These are phyloP conservation scores for Pseudogymnoascus sp. DNA, from an alignment of 2,329 filamentous ascomycete genomes.

Conservation along the genomic window DNA sequence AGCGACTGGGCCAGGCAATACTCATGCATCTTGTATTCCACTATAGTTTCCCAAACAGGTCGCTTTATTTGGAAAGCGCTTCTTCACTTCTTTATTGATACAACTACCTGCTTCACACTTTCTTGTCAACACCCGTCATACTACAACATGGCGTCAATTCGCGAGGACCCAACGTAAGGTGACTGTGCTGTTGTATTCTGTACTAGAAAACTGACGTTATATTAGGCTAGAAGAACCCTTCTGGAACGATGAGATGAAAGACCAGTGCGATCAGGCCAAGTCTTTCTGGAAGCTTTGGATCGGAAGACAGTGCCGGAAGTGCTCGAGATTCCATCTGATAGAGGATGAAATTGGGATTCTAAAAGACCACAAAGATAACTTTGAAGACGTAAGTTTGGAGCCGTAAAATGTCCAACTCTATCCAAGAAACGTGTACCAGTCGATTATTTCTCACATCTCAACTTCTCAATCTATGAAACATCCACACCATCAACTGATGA, in stretches of 20 bases:
- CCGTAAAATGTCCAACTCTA: not conserved
- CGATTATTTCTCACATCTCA: not conserved
- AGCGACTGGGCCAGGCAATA: not conserved
- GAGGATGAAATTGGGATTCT: not conserved
- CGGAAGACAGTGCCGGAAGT: not conserved
- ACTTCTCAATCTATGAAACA: not conserved
- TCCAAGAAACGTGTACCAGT: not conserved
- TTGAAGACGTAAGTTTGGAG: not conserved
- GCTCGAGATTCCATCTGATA: not conserved
- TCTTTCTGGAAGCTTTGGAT: slow-evolving; percentile 4
- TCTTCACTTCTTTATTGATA: not conserved
- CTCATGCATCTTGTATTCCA: not conserved
- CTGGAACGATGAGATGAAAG: slow-evolving; percentile 1
- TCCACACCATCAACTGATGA: not conserved
- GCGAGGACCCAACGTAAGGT: not conserved
- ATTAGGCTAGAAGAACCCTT: not conserved
- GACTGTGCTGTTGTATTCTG: not conserved
- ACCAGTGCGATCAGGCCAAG: slow-evolving; percentile 1
- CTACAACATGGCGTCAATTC: not conserved
- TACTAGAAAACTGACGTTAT: not conserved
- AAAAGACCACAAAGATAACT: not conserved
- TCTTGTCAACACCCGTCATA: not conserved
- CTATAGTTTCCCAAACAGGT: not conserved
- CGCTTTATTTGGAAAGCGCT: no score
- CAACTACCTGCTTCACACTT: not conserved